Evolutionary conservation across 306 rosid genomes (phyloP).

Genomic region (Mimosa bimucronata): DNA sequence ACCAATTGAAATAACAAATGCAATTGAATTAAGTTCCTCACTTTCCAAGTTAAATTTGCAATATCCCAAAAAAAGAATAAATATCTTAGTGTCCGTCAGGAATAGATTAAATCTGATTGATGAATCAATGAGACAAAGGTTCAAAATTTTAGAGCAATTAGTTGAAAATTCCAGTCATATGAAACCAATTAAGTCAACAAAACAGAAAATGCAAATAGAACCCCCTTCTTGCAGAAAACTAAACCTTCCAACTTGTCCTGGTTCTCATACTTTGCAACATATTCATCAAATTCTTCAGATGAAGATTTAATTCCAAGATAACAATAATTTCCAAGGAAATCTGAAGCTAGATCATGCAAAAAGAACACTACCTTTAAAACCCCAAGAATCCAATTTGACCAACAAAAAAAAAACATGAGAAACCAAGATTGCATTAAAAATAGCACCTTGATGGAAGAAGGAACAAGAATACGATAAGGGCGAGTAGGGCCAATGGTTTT

Average conservation of each 20-base stretch:
- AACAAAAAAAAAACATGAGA: not conserved
- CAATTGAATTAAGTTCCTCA: not conserved
- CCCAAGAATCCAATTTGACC: not conserved
- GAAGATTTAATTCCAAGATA: not conserved
- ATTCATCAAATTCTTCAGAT: conserved; percentile 11
- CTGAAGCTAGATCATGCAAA: not conserved
- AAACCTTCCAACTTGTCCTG: not conserved
- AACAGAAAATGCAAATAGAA: not conserved
- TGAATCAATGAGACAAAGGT: not conserved
- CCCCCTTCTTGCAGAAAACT: not conserved
- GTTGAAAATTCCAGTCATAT: not conserved
- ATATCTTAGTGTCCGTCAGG: not conserved
- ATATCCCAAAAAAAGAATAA: not conserved
- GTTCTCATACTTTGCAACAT: not conserved
- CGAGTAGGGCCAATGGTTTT: conserved; percentile 85
- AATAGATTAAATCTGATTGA: not conserved
- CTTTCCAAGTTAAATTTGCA: not conserved
- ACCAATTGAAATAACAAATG: conserved; percentile 23
- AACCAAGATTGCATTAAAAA: conserved; percentile 21
- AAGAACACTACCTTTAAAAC: not conserved
- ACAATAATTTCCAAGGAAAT: conserved; percentile 7
- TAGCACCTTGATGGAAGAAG: conserved; percentile 66
- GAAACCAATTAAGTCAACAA: not conserved
- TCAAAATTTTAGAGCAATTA: not conserved
- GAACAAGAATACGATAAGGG: conserved; percentile 77